Base-by-base conservation (phyloP, 2,329 filamentous ascomycete genomes). In the Diaporthe amygdali region DNA sequence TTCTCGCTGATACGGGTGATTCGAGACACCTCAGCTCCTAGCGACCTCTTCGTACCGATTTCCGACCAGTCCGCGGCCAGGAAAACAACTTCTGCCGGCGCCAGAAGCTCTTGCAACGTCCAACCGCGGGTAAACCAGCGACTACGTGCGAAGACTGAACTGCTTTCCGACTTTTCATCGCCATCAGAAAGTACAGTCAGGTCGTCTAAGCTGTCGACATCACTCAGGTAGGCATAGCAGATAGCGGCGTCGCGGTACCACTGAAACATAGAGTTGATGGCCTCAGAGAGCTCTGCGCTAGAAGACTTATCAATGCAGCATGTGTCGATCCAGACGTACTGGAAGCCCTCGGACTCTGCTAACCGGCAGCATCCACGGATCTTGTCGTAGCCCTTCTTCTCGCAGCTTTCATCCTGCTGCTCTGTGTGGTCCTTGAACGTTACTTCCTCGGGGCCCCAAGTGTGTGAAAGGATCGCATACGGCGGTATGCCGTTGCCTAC, bases 271-370 rank as follows among this genome's bases (percentile, higher is more conserved):
- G n/a, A n/a, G n/a, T n/a, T n/a, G n/a, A n/a, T n/a, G 5, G 79
- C 78, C 68, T 82, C 78, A 2, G 78, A 78, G 2, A 83, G 74
- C 74, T 82, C 81, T 0, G 79, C 74, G 54, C 76, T 79, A 69
- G 76, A 79, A 1, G 72, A 72, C 71, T 82, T 82, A 72, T 82
- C 78, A 69, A 83, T 82, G 66, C 81, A 83, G 73, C 79, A 81
- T 1, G 80, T 82, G 72, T 83, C 81, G 6, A 81, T 75, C 81
- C 81, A 83, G n/a, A 77, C 73, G 49, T 80, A 82, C 6, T 52
- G 72, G 5, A 78, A 67, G 10, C 74, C 76, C 59, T 81, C 78
- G 5, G 71, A 67, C 6, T 30, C 8, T 2, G 78, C 77, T 10
- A 75, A 73, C 46, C 73, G 55, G 51, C 73, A 75, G 52, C 74